A percentile compares a stretch with the other conserved stretches of the same genome.
These are phyloP conservation scores for Botrytis sinoallii DNA, from an alignment of 2,329 filamentous ascomycete genomes.

Conservation along the genomic window DNA sequence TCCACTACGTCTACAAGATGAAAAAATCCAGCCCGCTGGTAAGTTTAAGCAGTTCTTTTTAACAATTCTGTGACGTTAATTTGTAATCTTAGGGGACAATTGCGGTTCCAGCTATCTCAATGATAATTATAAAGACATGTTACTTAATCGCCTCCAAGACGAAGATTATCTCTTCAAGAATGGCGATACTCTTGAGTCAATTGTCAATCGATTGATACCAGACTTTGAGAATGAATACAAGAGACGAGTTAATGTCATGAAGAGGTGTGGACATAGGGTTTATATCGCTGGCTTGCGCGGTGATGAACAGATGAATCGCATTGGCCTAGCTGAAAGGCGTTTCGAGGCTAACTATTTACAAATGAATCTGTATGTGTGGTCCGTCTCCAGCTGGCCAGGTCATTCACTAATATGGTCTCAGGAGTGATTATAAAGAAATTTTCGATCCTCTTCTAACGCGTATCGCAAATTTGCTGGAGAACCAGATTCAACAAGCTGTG, in stretches of 20 bases:
- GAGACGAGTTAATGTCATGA: slow-evolving; percentile 7
- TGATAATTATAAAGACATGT: slow-evolving; percentile 15
- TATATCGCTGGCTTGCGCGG: slow-evolving; percentile 21
- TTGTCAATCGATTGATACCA: slow-evolving; percentile 16
- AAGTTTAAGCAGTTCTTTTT: neutral
- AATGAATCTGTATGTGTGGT: slow-evolving; percentile 19
- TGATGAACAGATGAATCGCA: slow-evolving; percentile 16
- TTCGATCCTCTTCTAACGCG: slow-evolving; percentile 23
- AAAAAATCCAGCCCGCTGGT: slow-evolving; percentile 15
- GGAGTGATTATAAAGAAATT: slow-evolving; percentile 26
- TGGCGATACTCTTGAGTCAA: slow-evolving; percentile 15
- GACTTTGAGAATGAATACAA: slow-evolving; percentile 23
- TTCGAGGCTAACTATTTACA: slow-evolving; percentile 22
- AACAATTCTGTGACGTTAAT: neutral
- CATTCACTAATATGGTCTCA: neutral
- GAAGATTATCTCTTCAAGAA: slow-evolving; percentile 21
- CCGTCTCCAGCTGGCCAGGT: neutral
- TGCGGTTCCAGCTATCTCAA: slow-evolving; percentile 23
- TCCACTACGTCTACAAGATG: slow-evolving; percentile 28
- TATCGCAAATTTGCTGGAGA: slow-evolving; percentile 15
- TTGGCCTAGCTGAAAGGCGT: slow-evolving; percentile 18
- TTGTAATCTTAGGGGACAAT: slow-evolving; percentile 12
- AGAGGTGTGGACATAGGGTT: slow-evolving; percentile 2
- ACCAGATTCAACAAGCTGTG: slow-evolving; percentile 21
- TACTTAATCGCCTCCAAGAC: slow-evolving; percentile 13